A percentile compares a stretch with the other conserved stretches of the same genome.
These are phyloP conservation scores for Megacollybia marginata DNA, from an alignment of 768 basidiomycete species.

Conservation along the genomic window DNA sequence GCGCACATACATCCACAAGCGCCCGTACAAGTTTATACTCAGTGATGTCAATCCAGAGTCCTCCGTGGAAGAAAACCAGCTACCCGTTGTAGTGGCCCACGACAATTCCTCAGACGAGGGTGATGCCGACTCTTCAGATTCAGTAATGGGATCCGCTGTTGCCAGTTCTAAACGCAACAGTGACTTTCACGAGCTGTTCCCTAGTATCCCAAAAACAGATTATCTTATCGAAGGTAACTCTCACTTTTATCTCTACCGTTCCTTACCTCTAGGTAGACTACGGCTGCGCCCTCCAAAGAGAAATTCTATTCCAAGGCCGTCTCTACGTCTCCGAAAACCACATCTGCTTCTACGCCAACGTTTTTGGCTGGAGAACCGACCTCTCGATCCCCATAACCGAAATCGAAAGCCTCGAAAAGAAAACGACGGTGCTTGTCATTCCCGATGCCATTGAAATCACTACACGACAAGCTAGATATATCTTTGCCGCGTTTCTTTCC, in stretches of 20 bases:
- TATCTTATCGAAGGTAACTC: slow-evolving; percentile 90
- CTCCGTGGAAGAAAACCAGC: slow-evolving; percentile 22
- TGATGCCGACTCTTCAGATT: slow-evolving; percentile 11
- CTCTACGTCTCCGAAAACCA: slow-evolving; percentile 98
- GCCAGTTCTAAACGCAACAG: slow-evolving; percentile 91
- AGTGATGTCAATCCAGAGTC: too few relatives aligned
- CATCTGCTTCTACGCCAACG: slow-evolving; percentile 98
- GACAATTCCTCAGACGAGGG: slow-evolving; percentile 18
- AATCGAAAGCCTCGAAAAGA: slow-evolving; percentile 84
- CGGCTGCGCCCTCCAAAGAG: slow-evolving; percentile 92
- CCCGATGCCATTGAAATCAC: slow-evolving; percentile 93
- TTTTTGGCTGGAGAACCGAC: slow-evolving; percentile 98
- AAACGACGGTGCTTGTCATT: slow-evolving; percentile 96
- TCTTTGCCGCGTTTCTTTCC: slow-evolving; percentile 93
- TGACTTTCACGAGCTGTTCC: slow-evolving; percentile 94
- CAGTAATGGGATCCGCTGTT: slow-evolving; percentile 95
- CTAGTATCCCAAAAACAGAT: slow-evolving; percentile 88
- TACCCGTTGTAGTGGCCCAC: too few relatives aligned
- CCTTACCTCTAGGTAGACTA: slow-evolving; percentile 56
- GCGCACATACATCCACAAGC: too few relatives aligned
- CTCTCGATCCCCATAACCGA: slow-evolving; percentile 84
- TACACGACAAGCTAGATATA: slow-evolving; percentile 78
- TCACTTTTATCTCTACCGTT: slow-evolving; percentile 1
- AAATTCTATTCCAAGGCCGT: slow-evolving; percentile 93
- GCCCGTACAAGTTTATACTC: too few relatives aligned